Base-by-base conservation (phyloP, 1,139 yeast genomes). In the Casaregolazyma lundiana region DNA sequence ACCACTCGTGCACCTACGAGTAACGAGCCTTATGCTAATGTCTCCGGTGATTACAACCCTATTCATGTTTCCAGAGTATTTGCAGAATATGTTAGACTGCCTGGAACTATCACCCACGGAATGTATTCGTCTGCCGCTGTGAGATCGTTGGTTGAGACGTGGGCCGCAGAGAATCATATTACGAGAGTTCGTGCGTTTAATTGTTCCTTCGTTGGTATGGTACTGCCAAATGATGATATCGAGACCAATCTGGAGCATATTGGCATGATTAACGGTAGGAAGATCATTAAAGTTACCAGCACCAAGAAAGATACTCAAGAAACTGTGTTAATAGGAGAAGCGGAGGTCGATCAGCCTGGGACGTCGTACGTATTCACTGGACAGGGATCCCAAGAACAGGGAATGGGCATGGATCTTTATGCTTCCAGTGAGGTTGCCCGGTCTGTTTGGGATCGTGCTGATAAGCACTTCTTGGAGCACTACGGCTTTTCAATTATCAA, bases 401-500 rank as follows among this genome's bases (percentile, higher is more conserved):
- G 97, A 66, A 92, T 92, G 99, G 98, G 99, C 75, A 92, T 92
- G 99, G 98, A 94, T 70, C 78, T 92, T 65, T 92, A 92, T 70
- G 83, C 81, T 55, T 77, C 88, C 44, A 86, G 96, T 46, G 88
- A 80, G 37, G 97, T 94, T 66, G 98, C 99, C 50, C 83, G 82
- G 63, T 81, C 80, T 54, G 97, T 92, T 53, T 92, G 99, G 98
- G 97, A 92, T 69, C 85, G 89, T 67, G 99, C 99, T 52, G 98
- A 92, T 66, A 69, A 71, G 53, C 98, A 94, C 69, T 92, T 94
- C 76, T 77, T 88, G 66, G 77, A 81, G 66, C 89, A 90, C 67
- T 92, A 92, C 64, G 99, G 99, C 53, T 92, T 94, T 82, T 89
- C 97, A 18, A 92, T 92, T 57, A 77, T 92, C 66, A 89, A 92